These are phyloP conservation scores for Vararia minispora DNA, from an alignment of 768 basidiomycete genomes.

Conservation along the genomic window DNA sequence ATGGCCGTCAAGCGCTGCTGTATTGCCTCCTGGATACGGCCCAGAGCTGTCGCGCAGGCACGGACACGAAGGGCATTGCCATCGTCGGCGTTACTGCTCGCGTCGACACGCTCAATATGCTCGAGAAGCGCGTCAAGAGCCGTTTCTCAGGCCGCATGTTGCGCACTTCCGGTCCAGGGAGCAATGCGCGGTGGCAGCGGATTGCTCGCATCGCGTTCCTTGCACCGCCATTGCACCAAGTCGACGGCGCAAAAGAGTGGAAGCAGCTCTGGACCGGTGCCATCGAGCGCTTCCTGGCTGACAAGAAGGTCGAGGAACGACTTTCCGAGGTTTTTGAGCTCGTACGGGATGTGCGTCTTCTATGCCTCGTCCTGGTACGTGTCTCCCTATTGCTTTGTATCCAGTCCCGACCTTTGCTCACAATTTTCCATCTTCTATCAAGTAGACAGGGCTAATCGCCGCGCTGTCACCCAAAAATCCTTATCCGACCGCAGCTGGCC, in stretches of 20 bases:
- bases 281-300: constrained; percentile 46
- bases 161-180: constrained; percentile 53
- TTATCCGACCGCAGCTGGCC: constrained; percentile 33
- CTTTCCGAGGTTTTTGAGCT: constrained; percentile 53
- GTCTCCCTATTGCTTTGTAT: constrained; percentile 1
- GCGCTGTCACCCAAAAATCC: constrained; percentile 41
- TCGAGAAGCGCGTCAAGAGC: constrained; percentile 97
- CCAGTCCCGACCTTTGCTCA: background rate
- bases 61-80: constrained; percentile 56
- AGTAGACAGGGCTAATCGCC: constrained; percentile 33
- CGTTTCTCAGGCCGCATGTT: constrained; percentile 91
- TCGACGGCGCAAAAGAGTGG: constrained; percentile 42
- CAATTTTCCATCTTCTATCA: background rate
- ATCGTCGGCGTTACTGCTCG: constrained; percentile 83
- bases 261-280: constrained; percentile 39
- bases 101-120: constrained; percentile 74
- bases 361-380: constrained; percentile 53
- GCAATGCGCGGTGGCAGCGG: constrained; percentile 36
- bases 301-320: constrained; percentile 31
- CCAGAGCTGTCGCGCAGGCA: constrained; percentile 64
- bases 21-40: constrained; percentile 95
- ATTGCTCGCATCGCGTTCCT: constrained; percentile 38
- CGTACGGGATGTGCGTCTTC: constrained; percentile 45
- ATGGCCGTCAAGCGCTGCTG: constrained; percentile 84
- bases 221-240: constrained; percentile 16